A percentile compares a stretch with the other conserved stretches of the same genome.
Conservation (phyloP, 208 protist genomes). For the Tetramitus jugosus region DNA sequence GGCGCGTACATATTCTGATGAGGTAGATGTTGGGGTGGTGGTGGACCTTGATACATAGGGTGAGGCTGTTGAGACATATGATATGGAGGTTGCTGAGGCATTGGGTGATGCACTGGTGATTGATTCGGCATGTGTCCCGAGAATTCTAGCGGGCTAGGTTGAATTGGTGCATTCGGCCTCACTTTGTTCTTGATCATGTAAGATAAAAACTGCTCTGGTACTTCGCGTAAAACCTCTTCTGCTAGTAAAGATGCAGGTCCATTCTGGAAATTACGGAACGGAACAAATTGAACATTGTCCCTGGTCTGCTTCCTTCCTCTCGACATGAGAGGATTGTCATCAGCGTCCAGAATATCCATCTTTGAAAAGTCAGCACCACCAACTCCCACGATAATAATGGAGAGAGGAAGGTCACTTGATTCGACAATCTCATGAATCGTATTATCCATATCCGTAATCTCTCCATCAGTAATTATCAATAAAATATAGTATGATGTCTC, state of each 20-base stretch:
- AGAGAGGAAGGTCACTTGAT: conserved; percentile 45
- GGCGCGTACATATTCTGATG: no score
- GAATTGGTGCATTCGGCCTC: background rate
- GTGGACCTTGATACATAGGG: background rate
- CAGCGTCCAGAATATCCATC: conserved; percentile 67
- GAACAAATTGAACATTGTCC: conserved; percentile 63
- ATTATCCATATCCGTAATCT: conserved; percentile 49
- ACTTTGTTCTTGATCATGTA: conserved; percentile 8
- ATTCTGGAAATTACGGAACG: conserved; percentile 46
- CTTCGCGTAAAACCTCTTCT: conserved; percentile 46
- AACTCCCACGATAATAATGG: conserved; percentile 71
- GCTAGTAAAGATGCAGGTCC: conserved; percentile 40
- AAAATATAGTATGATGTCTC: conserved; percentile 49
- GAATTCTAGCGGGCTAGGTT: no score
- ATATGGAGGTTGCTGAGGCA: background rate
- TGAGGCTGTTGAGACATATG: background rate
- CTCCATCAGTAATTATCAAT: conserved; percentile 66
- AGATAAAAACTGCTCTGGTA: conserved; percentile 43
- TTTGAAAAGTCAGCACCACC: conserved; percentile 57
- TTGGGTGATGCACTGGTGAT: background rate
- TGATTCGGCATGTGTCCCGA: no score
- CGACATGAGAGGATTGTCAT: conserved; percentile 47
- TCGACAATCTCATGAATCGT: conserved; percentile 50
- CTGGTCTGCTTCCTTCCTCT: conserved; percentile 32
- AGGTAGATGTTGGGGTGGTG: background rate